phyloP scores from a whole-genome alignment of 768 basidiomycete genomes.

The Pleurotus eryngii region DNA sequence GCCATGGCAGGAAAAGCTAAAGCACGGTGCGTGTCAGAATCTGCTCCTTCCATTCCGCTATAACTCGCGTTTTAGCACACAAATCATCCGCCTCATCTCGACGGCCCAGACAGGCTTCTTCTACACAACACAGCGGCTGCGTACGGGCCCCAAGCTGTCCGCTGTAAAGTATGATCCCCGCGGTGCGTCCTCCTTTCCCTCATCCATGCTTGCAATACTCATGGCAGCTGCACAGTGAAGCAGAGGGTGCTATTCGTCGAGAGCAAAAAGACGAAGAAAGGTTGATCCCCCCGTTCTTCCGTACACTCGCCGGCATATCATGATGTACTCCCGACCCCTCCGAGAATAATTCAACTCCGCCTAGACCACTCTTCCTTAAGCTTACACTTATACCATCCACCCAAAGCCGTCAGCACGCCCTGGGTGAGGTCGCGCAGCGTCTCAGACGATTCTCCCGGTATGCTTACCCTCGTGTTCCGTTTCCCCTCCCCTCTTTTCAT shows the following conservation, averaged over 20 bases:
- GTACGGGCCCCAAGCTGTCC: constrained; percentile 74
- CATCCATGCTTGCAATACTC: neutral
- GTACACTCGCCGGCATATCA: no score
- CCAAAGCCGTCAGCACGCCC: no score
- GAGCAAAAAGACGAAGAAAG: constrained; percentile 70
- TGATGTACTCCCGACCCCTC: no score
- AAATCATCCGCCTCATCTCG: constrained; percentile 86
- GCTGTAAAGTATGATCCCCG: constrained; percentile 95
- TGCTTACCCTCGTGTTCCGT: no score
- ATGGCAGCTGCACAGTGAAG: constrained; percentile 43
- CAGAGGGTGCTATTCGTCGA: constrained; percentile 76
- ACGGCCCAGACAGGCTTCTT: constrained; percentile 92
- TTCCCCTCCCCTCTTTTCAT: no score
- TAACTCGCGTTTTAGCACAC: constrained; percentile 46
- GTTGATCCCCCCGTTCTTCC: constrained; percentile 7
- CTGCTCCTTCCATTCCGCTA: neutral
- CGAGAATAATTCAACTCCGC: no score
- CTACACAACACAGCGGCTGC: constrained; percentile 77
- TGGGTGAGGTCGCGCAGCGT: no score
- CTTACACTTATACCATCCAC: no score
- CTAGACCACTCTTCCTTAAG: no score
- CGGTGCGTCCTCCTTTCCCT: constrained; percentile 30
- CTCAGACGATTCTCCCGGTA: no score
- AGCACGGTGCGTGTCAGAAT: neutral
- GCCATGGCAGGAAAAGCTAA: constrained; percentile 2